These are phyloP conservation scores for Mikania micrantha DNA, from an alignment of 129 eudicot genomes.

Conservation along the genomic window DNA sequence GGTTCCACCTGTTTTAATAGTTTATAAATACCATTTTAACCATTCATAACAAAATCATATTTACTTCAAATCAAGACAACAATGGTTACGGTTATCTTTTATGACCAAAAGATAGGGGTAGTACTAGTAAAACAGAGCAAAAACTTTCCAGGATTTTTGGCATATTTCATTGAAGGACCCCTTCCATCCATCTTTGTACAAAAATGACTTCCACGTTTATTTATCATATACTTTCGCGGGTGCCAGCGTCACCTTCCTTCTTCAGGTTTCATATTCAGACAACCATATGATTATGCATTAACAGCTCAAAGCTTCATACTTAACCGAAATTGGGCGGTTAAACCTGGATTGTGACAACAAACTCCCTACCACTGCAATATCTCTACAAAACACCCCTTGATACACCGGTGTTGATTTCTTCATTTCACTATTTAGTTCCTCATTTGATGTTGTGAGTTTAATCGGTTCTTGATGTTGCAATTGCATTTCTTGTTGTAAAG, in stretches of 20 bases:
- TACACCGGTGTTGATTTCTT: slow-evolving; percentile 40
- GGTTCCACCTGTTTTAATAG: too few relatives aligned
- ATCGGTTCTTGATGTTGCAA: slow-evolving; percentile 19
- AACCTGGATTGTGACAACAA: slow-evolving; percentile 68
- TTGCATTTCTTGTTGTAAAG: slow-evolving; percentile 24
- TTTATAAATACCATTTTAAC: too few relatives aligned
- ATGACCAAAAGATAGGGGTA: slow-evolving; percentile 14
- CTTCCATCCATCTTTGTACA: slow-evolving; percentile 36
- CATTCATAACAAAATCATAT: background rate
- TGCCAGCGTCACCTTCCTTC: background rate
- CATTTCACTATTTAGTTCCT: slow-evolving; percentile 8
- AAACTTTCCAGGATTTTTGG: slow-evolving; percentile 43
- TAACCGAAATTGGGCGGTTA: slow-evolving; percentile 59
- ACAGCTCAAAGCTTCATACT: slow-evolving; percentile 85
- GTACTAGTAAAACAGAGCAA: background rate
- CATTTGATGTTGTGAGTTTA: slow-evolving; percentile 7
- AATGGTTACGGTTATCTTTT: background rate
- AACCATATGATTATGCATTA: slow-evolving; percentile 9
- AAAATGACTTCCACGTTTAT: slow-evolving; percentile 20
- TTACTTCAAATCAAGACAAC: background rate
- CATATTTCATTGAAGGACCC: slow-evolving; percentile 10
- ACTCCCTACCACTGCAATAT: slow-evolving; percentile 81
- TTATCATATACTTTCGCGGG: slow-evolving; percentile 5
- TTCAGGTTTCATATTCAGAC: background rate
- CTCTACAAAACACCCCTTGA: slow-evolving; percentile 93